Percentiles rank a stretch among this genome's conserved stretches.
Evolutionary conservation across 495 filamentous ascomycete species (phyloP).

Genomic region (Talaromyces liani): DNA sequence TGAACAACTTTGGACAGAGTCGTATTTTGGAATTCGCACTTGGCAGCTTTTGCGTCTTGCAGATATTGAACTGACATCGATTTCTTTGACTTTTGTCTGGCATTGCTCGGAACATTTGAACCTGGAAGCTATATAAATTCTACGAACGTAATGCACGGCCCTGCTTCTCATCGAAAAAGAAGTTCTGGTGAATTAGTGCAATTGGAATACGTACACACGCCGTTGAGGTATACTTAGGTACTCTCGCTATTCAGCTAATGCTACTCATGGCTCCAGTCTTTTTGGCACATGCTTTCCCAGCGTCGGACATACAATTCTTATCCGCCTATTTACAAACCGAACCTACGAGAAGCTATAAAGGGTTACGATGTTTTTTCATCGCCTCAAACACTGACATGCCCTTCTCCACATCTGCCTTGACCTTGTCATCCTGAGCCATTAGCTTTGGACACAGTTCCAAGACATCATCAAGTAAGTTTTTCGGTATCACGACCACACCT

Average conservation of each 20-base stretch:
- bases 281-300: neutral
- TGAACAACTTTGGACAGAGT: too few species aligned
- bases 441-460: constrained; percentile 47
- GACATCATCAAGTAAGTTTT: constrained; percentile 38
- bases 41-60: neutral
- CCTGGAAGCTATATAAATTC: too few species aligned
- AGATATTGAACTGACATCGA: neutral
- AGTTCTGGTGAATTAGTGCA: too few species aligned
- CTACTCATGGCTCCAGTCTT: too few species aligned
- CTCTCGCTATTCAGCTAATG: neutral
- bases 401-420: constrained; percentile 48
- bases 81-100: too few species aligned
- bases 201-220: too few species aligned
- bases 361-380: constrained; percentile 8
- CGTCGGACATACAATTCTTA: neutral
- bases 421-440: constrained; percentile 52
- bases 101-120: too few species aligned
- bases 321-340: neutral
- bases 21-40: neutral
- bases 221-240: too few species aligned
- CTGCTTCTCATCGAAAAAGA: too few species aligned
- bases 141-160: too few species aligned
- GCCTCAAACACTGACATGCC: constrained; percentile 53
- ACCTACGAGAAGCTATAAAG: neutral
- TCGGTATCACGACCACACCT: constrained; percentile 58